Base-by-base conservation (phyloP, 1,284 basidiomycete genomes). In the Amylostereum chailletii region DNA sequence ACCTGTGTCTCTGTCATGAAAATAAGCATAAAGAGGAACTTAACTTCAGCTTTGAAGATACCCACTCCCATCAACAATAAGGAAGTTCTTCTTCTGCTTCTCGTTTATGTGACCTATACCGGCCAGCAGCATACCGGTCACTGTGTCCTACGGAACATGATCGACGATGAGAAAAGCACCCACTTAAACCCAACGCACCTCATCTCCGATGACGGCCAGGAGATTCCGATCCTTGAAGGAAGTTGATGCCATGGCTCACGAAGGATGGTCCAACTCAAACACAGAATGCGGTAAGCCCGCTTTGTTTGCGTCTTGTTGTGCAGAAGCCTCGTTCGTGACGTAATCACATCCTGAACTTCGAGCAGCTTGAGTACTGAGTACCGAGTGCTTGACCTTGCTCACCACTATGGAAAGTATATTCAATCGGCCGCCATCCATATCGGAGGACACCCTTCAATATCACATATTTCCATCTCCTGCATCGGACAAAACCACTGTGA, bases 161-260 rank as follows among this genome's bases (percentile, higher is more conserved):
- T 5, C 38, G 44, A 8, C 33, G 44, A 42, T 11, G 38, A 31
- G 40, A 26, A 11, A 38, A 19, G 26, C 4, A 39, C 40, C 4
- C 48, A 30, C 4, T 8, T 41, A 43, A 42, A 7, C 8, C 37
- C 29, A 9, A 59, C 72, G 47, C 58, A 93, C 93, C 74, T 97
- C 94, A 67, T 97, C 94, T 39, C 94, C 94, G 54, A 97, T 96
- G 60, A 94, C 91, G 32, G 94, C 93, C 45, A 97, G 77, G 40
- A 96, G 71, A 53, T 78, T 88, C 49, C 94, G 79, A 66, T 94
- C 90, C 69, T 91, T 91, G 71, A 76, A 81, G 39, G 80, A 72
- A 53, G 72, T 68, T 51, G 72, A 67, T 56, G 76, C 71, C 60
- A 64, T 65, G 32, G 49, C 53, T 50, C 32, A 42, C 36, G 40